phyloP scores from a whole-genome alignment of 1,284 basidiomycete genomes.

The Sanghuangporus sanghuang region DNA sequence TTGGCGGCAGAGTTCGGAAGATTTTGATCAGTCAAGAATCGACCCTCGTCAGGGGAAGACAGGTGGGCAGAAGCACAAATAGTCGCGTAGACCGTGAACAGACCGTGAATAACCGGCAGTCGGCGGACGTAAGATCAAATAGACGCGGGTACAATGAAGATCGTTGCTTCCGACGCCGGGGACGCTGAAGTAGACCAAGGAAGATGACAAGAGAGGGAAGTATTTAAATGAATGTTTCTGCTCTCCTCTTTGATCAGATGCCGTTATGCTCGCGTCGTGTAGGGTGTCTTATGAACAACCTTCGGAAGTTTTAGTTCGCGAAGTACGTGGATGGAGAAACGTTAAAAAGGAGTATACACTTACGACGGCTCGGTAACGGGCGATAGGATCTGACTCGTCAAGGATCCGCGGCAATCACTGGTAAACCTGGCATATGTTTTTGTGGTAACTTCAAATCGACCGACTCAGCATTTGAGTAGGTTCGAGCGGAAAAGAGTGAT shows the following conservation, averaged over 20 bases:
- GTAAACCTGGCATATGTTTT: neutral
- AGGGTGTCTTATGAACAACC: neutral
- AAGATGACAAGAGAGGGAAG: neutral
- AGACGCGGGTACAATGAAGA: neutral
- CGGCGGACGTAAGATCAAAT: neutral
- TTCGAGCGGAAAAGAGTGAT: neutral
- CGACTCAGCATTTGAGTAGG: neutral
- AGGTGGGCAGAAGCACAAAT: neutral
- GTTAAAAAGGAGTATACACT: neutral
- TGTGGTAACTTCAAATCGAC: neutral
- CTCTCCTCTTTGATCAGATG: neutral
- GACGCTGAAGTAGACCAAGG: neutral
- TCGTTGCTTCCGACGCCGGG: neutral
- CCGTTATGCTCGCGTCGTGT: neutral
- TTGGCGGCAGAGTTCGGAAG: neutral
- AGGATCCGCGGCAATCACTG: neutral
- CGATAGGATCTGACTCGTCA: constrained; percentile 1
- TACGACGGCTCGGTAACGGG: neutral
- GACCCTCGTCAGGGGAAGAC: neutral
- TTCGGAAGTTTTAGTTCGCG: constrained; percentile 5
- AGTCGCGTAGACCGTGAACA: neutral
- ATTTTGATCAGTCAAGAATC: neutral
- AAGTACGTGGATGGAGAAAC: neutral
- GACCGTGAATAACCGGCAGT: neutral
- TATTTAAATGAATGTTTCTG: neutral